A percentile compares a stretch with the other conserved stretches of the same genome.
Evolutionary conservation across 192 early-diverging fungal species (phyloP).

Genomic region (Mortierella antarctica): DNA sequence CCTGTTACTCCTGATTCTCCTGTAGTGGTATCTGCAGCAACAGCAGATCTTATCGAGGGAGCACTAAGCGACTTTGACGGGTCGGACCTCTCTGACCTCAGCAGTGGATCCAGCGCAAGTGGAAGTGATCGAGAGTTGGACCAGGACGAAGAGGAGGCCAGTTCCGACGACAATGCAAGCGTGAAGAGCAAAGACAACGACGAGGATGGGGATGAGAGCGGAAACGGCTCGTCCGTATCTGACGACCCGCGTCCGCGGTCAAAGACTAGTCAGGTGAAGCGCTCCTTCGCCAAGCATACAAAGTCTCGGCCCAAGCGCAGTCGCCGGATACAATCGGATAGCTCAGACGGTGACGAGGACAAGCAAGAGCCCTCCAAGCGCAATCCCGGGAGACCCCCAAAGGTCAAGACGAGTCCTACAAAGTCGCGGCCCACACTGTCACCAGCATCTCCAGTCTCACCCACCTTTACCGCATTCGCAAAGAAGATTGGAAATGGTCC

Average conservation of each 20-base stretch:
- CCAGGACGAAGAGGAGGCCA: slow-evolving; percentile 5
- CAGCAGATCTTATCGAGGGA: slow-evolving; percentile 25
- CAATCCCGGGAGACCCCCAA: slow-evolving; percentile 37
- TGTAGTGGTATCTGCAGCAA: background rate
- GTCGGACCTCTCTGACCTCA: slow-evolving; percentile 46
- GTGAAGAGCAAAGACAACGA: slow-evolving; percentile 10
- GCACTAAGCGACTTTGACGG: slow-evolving; percentile 45
- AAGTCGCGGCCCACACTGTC: background rate
- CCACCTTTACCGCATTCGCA: background rate
- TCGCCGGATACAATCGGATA: slow-evolving; percentile 43
- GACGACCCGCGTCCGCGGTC: slow-evolving; percentile 23
- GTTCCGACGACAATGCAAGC: slow-evolving; percentile 16
- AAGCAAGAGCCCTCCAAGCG: slow-evolving; percentile 5
- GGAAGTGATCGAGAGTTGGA: slow-evolving; percentile 26
- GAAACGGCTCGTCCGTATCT: slow-evolving; percentile 12
- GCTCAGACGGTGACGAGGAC: slow-evolving; percentile 24
- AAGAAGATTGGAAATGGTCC: slow-evolving; percentile 5
- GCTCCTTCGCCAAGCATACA: background rate
- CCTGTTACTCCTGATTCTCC: background rate
- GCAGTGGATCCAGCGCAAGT: slow-evolving; percentile 36
- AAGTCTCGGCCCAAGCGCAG: slow-evolving; percentile 14
- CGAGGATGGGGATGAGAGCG: slow-evolving; percentile 6
- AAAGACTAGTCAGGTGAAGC: slow-evolving; percentile 4
- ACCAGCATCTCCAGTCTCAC: slow-evolving; percentile 17
- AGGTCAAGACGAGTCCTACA: slow-evolving; percentile 10